A percentile compares a stretch with the other conserved stretches of the same genome.
Evolutionary conservation across 352 stramenopile species (phyloP).

Genomic region (Pythium sp.): DNA sequence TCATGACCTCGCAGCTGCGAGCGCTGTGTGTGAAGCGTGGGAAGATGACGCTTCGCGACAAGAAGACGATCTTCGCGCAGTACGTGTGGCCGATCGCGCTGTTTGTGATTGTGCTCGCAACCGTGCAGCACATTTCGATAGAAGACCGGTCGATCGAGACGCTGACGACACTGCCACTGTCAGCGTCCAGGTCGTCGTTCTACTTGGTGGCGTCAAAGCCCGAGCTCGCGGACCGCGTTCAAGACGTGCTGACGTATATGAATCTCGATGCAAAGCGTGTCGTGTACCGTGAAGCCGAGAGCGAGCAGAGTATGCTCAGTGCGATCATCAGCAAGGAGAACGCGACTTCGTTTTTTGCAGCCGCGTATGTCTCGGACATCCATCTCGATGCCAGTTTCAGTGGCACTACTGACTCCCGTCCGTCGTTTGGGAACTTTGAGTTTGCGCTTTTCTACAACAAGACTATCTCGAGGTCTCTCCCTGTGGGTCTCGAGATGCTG

Average conservation of each 20-base stretch:
- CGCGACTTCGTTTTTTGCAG: constrained; percentile 51
- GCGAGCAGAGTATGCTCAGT: constrained; percentile 33
- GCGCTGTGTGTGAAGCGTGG: constrained; percentile 56
- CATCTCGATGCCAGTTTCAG: constrained; percentile 17
- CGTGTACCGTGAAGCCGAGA: constrained; percentile 20
- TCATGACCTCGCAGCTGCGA: constrained; percentile 40
- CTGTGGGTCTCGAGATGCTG: constrained; percentile 58
- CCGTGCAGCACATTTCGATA: constrained; percentile 36
- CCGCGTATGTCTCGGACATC: constrained; percentile 39
- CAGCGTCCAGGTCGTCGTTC: constrained; percentile 36
- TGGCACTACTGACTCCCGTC: constrained; percentile 7
- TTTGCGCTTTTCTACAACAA: constrained; percentile 74
- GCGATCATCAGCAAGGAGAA: constrained; percentile 33
- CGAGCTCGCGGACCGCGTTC: constrained; percentile 22
- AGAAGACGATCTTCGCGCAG: constrained; percentile 57
- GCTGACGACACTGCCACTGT: constrained; percentile 42
- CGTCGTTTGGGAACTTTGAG: constrained; percentile 13
- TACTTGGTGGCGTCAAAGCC: constrained; percentile 37
- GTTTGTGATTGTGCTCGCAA: constrained; percentile 52
- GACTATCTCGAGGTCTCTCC: constrained; percentile 54
- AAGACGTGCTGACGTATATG: constrained; percentile 32
- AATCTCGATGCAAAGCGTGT: constrained; percentile 16
- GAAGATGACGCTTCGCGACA: constrained; percentile 55
- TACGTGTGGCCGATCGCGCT: constrained; percentile 69
- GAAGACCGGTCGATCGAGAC: constrained; percentile 37